Conservation (phyloP, 78 protist species). For the Trichosphaerium sp. region DNA sequence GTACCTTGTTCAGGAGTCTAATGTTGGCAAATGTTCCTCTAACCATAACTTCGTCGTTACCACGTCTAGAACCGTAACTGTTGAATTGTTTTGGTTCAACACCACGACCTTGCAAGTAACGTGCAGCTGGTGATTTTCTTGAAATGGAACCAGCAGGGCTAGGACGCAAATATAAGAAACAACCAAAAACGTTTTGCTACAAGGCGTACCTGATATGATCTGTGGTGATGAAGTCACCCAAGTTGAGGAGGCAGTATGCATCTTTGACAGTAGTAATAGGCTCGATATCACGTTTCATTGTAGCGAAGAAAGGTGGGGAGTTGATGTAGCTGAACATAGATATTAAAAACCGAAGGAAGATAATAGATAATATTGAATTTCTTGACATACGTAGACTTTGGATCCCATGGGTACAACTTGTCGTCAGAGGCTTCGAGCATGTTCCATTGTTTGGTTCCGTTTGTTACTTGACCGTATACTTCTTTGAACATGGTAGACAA, state of each 20-base stretch:
- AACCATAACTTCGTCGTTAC: conserved; percentile 74
- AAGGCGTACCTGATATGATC: conserved; percentile 81
- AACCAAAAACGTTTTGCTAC: no score
- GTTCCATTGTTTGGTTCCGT: conserved; percentile 68
- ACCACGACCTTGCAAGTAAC: conserved; percentile 44
- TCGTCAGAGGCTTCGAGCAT: conserved; percentile 44
- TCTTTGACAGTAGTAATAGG: conserved; percentile 6
- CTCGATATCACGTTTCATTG: conserved; percentile 23
- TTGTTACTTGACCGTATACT: conserved; percentile 46
- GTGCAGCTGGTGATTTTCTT: conserved; percentile 67
- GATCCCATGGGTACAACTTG: conserved; percentile 72
- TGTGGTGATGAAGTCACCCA: conserved; percentile 78
- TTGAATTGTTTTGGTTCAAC: conserved; percentile 59
- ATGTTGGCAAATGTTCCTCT: conserved; percentile 79
- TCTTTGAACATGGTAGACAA: conserved; percentile 47
- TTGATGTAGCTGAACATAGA: no score
- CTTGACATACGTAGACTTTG: conserved; percentile 55
- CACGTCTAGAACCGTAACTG: conserved; percentile 83
- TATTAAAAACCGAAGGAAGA: no score
- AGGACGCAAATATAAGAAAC: no score
- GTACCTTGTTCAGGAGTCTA: conserved; percentile 46
- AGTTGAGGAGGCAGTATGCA: conserved; percentile 59
- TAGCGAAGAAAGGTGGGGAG: conserved; percentile 69
- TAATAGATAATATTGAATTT: no score
- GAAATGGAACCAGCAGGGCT: conserved; percentile 56